Evolutionary conservation across 2,329 filamentous ascomycete species (phyloP), one percentile per base, ranked within the genome.

Genomic region (Sordariomycetes sp.): DNA sequence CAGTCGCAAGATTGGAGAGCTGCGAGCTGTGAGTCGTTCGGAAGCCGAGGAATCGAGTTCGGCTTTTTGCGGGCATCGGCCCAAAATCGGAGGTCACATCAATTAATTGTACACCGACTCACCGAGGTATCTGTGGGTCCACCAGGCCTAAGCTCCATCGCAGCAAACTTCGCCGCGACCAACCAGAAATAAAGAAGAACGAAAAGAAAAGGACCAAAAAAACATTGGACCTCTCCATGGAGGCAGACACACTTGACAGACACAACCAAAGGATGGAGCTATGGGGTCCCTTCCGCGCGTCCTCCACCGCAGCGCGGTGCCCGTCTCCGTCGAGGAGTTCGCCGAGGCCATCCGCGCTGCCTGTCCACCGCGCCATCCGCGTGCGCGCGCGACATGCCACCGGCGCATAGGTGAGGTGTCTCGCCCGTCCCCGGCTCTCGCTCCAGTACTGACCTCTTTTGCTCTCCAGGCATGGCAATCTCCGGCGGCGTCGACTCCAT

Each of bases 401-500:
- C 58, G 58, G 22, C 14, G 37, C 16, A 52, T 59, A 51, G 58
- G 58, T 59, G 54, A 40, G 37, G 11, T 40, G 37, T 40, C 12
- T 40, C 18, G 25, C 46, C n/a, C 18, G 35, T 46, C 43, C 20
- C 43, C 18, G 37, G 37, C 37, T 40, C 37, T 40, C 18, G 12
- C 18, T 40, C 37, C 18, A 14, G 8, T 32, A 8, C 28, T 32
- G 12, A 14, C 10, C 54, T 56, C n/a, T 35, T 35, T 28, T 48
- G 54, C 54, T 18, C n/a, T 20, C 12, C 40, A 35, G 87, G 80
- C 58, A 75, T 97, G 60, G 94, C 92, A 18, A 77, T 97, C 61
- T 97, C 92, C 67, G 94, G 94, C 25, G 94, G 94, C 8, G 89
- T 94, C 46, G 94, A 99, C 71, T 97, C 93, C n/a, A 99, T 97